These are phyloP conservation scores for Schrenkiella parvula DNA, from an alignment of 345 rosid species.

Conservation along the genomic window DNA sequence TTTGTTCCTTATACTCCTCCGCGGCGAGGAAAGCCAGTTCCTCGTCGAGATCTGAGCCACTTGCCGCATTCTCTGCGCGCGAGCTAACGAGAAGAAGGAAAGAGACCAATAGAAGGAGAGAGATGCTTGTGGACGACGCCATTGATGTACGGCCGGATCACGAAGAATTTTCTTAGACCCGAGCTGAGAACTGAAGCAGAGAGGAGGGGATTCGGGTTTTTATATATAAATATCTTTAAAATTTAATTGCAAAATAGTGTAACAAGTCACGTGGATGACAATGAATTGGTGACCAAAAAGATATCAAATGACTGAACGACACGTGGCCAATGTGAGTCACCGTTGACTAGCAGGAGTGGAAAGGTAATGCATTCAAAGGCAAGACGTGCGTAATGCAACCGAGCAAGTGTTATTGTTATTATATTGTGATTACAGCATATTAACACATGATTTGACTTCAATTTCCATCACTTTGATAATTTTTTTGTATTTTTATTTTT, in stretches of 20 bases:
- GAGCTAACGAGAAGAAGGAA: slow-evolving; percentile 12
- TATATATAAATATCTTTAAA: background rate
- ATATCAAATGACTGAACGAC: background rate
- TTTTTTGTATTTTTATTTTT: no score
- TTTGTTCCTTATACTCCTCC: slow-evolving; percentile 33
- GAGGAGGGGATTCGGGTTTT: slow-evolving; percentile 8
- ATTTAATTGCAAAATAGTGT: background rate
- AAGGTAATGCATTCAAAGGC: background rate
- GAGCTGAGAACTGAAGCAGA: background rate
- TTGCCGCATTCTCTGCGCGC: slow-evolving; percentile 20
- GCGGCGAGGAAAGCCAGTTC: slow-evolving; percentile 56
- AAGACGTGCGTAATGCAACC: slow-evolving; percentile 23
- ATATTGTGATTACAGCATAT: background rate
- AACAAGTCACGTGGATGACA: slow-evolving; percentile 21
- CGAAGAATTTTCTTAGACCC: background rate
- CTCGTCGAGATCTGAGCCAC: slow-evolving; percentile 40
- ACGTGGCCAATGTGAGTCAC: slow-evolving; percentile 11
- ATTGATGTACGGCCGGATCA: slow-evolving; percentile 14
- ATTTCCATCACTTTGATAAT: no score
- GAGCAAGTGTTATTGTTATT: background rate
- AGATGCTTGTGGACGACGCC: slow-evolving; percentile 27
- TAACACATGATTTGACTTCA: background rate
- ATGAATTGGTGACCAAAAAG: background rate
- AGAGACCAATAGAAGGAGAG: slow-evolving; percentile 24
- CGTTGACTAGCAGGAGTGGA: slow-evolving; percentile 29